phyloP scores from a whole-genome alignment of 176 grass and related monocot genomes.

The Oryza meridionalis region DNA sequence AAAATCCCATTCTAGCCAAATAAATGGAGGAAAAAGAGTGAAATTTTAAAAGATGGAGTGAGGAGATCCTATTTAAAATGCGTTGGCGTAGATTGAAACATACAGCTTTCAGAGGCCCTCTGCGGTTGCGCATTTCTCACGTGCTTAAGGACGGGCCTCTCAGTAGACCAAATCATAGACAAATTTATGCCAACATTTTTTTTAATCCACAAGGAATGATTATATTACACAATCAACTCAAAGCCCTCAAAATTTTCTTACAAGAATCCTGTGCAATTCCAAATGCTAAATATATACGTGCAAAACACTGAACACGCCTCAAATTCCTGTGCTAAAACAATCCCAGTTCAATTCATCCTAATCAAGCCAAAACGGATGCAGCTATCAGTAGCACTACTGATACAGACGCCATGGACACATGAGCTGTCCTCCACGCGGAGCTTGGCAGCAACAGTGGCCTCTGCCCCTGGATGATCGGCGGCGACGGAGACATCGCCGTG shows the following conservation, averaged over 20 bases:
- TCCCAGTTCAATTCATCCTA: not conserved
- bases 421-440: conserved; percentile 40
- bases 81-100: no score
- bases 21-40: no score
- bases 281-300: not conserved
- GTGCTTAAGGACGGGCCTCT: no score
- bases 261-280: not conserved
- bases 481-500: conserved; percentile 20
- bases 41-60: no score
- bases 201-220: not conserved
- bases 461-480: conserved; percentile 46
- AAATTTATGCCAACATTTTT: not conserved
- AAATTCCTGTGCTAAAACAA: not conserved
- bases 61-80: no score
- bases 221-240: not conserved
- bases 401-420: not conserved
- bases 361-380: conserved; percentile 42
- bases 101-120: no score
- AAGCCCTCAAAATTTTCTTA: not conserved
- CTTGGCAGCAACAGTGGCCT: conserved; percentile 64
- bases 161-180: no score
- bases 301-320: not conserved
- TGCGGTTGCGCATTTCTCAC: no score
- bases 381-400: conserved; percentile 10
- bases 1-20: no score